Conservation (phyloP, 495 filamentous ascomycete species). For the Annulohypoxylon bovei region DNA sequence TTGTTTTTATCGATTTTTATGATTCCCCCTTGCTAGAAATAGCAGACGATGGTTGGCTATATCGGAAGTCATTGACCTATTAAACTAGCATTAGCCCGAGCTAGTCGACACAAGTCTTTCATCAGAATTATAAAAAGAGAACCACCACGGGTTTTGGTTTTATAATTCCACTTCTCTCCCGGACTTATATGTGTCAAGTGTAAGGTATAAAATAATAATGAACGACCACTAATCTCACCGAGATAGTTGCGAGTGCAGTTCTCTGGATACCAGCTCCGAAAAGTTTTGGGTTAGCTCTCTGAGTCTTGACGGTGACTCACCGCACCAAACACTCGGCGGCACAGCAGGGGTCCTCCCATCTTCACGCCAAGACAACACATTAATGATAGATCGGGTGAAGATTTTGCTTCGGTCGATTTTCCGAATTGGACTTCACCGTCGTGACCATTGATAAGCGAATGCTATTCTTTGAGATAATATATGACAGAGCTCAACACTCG, state of each 20-base stretch:
- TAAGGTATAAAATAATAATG: neutral
- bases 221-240: neutral
- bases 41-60: neutral
- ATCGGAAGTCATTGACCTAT: neutral
- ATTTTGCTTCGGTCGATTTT: neutral
- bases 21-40: neutral
- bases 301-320: constrained; percentile 1
- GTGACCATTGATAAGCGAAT: neutral
- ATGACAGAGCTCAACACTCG: neutral
- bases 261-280: neutral
- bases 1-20: neutral
- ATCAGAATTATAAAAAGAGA: neutral
- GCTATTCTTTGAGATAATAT: neutral
- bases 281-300: neutral
- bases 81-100: neutral
- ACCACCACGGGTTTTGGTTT: neutral
- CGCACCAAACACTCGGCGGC: neutral
- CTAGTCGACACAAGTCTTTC: neutral
- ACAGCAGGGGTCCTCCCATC: neutral
- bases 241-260: neutral
- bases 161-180: neutral
- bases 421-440: neutral
- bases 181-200: neutral
- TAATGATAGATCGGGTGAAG: neutral
- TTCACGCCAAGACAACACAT: neutral